Conservation (phyloP, 179 eudicot species). For the Pouteria campechiana region DNA sequence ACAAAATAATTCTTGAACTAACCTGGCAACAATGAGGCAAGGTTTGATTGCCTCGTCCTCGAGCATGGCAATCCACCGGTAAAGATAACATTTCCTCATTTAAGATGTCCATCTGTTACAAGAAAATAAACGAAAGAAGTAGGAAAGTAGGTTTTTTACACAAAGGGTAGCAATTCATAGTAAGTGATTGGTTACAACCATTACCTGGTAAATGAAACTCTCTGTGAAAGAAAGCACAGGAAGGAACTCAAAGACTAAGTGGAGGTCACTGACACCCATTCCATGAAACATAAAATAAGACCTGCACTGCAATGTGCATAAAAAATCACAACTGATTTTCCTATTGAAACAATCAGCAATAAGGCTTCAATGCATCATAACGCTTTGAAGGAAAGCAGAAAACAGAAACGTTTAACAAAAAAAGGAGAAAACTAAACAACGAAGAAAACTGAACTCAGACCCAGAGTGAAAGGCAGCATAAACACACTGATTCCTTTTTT, state of each 20-base stretch:
- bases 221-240: conserved; percentile 87
- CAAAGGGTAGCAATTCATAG: background rate
- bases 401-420: no score
- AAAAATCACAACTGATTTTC: background rate
- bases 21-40: no score
- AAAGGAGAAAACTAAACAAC: no score
- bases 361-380: no score
- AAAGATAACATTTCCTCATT: conserved; percentile 55
- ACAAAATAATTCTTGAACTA: no score
- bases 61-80: conserved; percentile 7
- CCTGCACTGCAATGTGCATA: conserved; percentile 52
- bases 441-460: no score
- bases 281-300: conserved; percentile 94
- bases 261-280: conserved; percentile 56
- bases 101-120: conserved; percentile 65
- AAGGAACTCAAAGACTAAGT: conserved; percentile 55
- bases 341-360: conserved; percentile 1
- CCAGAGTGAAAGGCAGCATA: no score
- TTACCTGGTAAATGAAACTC: conserved; percentile 93
- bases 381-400: no score
- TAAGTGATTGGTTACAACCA: background rate
- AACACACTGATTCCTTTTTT: no score
- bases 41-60: no score
- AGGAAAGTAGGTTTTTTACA: background rate
- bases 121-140: background rate